Conservation (phyloP, 2,329 filamentous ascomycete genomes). For the Mycogone perniciosa region DNA sequence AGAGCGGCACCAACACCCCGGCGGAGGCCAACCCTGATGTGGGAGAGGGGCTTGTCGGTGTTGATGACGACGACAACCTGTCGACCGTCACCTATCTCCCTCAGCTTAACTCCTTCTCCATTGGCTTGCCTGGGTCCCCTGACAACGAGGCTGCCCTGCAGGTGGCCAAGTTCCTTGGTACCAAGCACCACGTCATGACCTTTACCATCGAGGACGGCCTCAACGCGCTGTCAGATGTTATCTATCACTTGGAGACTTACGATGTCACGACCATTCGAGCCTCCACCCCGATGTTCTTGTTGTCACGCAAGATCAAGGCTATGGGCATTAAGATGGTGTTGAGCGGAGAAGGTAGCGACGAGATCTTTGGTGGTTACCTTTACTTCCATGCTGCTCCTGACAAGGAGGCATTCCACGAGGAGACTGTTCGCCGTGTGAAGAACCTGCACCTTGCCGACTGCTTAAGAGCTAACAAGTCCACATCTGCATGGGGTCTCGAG, state of each 20-base stretch:
- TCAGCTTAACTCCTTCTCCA: slow-evolving; percentile 97
- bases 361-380: slow-evolving; percentile 97
- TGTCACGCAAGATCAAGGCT: slow-evolving; percentile 98
- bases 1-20: slow-evolving; percentile 35
- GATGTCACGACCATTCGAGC: slow-evolving; percentile 98
- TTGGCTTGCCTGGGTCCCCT: slow-evolving; percentile 86
- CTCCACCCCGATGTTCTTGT: slow-evolving; percentile 96
- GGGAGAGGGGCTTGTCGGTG: slow-evolving; percentile 76
- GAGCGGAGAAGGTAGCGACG: slow-evolving; percentile 91
- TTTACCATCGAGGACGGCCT: slow-evolving; percentile 97
- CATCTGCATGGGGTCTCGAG: slow-evolving; percentile 94
- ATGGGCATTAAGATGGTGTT: slow-evolving; percentile 99
- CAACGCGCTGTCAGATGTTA: slow-evolving; percentile 94
- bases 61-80: slow-evolving; percentile 86
- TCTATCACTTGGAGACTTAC: slow-evolving; percentile 95
- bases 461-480: slow-evolving; percentile 97
- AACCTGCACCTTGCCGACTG: slow-evolving; percentile 96
- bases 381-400: slow-evolving; percentile 96
- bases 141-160: slow-evolving; percentile 88
- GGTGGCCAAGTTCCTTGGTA: slow-evolving; percentile 94
- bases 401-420: slow-evolving; percentile 88
- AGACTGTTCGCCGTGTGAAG: slow-evolving; percentile 91
- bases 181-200: slow-evolving; percentile 96
- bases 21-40: slow-evolving; percentile 45
- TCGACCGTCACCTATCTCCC: slow-evolving; percentile 87